A percentile compares a stretch with the other conserved stretches of the same genome.
Conservation (phyloP, 306 rosid genomes). For the Hippophae rhamnoides region DNA sequence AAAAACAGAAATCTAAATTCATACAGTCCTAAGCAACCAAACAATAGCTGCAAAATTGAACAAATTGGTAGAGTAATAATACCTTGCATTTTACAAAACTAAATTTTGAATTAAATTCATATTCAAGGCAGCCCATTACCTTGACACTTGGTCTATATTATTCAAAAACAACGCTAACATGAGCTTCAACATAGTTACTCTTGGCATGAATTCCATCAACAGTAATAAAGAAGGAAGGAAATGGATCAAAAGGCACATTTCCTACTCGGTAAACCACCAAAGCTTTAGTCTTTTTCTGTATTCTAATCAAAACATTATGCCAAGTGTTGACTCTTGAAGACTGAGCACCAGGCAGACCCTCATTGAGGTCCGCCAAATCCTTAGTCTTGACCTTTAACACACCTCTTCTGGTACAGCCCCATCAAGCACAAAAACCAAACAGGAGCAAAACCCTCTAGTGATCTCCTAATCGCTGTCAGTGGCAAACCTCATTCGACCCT, state of each 20-base stretch:
- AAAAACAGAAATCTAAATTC: no score
- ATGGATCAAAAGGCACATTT: conserved; percentile 43
- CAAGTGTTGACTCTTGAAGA: conserved; percentile 87
- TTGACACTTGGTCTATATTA: no score
- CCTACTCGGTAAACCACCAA: conserved; percentile 62
- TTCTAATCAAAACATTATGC: conserved; percentile 74
- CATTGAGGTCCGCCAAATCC: conserved; percentile 59
- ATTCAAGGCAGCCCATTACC: no score
- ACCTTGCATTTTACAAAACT: no score
- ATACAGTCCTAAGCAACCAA: no score
- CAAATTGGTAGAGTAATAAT: no score
- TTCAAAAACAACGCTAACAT: conserved; percentile 38
- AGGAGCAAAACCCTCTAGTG: conserved; percentile 63
- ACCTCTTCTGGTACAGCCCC: conserved; percentile 67
- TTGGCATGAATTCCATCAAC: conserved; percentile 62
- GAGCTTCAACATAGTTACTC: conserved; percentile 87
- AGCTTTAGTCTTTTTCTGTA: conserved; percentile 76
- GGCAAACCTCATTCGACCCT: conserved; percentile 52
- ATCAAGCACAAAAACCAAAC: conserved; percentile 62
- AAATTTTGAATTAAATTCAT: no score
- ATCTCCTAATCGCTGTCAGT: conserved; percentile 93
- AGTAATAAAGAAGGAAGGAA: conserved; percentile 63
- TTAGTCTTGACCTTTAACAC: conserved; percentile 38
- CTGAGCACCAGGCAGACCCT: conserved; percentile 41
- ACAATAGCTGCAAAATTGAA: no score